phyloP scores from a whole-genome alignment of 1,284 basidiomycete genomes.

The Athelia sp. region DNA sequence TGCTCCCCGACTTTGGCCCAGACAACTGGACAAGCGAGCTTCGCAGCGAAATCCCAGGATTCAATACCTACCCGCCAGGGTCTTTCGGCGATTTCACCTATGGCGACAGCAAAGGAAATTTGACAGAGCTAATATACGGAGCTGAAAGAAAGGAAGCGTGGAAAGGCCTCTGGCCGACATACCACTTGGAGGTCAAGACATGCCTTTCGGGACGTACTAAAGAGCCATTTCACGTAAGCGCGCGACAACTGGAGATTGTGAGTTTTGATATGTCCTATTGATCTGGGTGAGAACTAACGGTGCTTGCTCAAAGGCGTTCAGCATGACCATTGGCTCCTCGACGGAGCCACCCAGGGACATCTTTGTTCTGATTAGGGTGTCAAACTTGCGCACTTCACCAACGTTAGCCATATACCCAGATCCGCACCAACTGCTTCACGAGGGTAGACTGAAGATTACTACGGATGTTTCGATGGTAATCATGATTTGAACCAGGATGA shows the following conservation, averaged over 20 bases:
- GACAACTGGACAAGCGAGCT: slow-evolving; percentile 16
- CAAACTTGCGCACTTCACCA: background rate
- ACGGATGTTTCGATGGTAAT: too few species aligned
- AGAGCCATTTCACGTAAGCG: slow-evolving; percentile 13
- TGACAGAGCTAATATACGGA: slow-evolving; percentile 10
- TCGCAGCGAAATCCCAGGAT: slow-evolving; percentile 8
- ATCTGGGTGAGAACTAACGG: background rate
- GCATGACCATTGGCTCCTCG: background rate
- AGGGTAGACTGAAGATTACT: too few species aligned
- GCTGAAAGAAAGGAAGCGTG: slow-evolving; percentile 7
- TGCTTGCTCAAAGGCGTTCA: background rate
- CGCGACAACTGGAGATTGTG: slow-evolving; percentile 10
- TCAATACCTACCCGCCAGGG: slow-evolving; percentile 2
- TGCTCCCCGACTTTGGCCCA: slow-evolving; percentile 9
- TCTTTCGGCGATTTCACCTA: slow-evolving; percentile 14
- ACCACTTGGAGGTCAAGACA: slow-evolving; percentile 16
- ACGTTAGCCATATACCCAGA: too few species aligned
- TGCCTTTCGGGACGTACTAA: slow-evolving; percentile 6
- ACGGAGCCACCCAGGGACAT: background rate
- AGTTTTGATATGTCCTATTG: background rate
- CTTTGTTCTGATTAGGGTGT: slow-evolving; percentile 5
- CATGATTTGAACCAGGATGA: too few species aligned
- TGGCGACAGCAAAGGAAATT: slow-evolving; percentile 6
- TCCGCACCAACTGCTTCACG: too few species aligned
- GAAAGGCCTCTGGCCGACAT: slow-evolving; percentile 10